Percentiles rank a stretch among this genome's conserved stretches.
Evolutionary conservation across 768 basidiomycete genomes (phyloP).

Genomic region (Lentinula edodes): DNA sequence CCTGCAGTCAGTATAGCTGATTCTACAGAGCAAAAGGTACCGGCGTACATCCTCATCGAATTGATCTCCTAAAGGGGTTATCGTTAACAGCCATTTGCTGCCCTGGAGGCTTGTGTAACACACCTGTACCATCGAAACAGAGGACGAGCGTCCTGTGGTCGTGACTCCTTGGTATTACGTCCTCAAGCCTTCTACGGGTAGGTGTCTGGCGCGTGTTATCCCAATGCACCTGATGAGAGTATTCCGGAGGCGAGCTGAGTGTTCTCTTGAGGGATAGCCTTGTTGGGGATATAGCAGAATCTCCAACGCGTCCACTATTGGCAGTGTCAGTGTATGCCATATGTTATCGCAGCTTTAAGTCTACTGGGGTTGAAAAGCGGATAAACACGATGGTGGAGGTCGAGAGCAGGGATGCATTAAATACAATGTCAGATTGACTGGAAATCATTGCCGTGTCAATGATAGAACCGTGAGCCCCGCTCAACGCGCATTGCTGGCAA

Average conservation of each 20-base stretch:
- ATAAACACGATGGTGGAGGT: background rate
- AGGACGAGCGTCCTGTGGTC: slow-evolving; percentile 8
- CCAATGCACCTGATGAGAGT: slow-evolving; percentile 1
- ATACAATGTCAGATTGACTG: background rate
- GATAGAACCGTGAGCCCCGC: background rate
- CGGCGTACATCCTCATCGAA: slow-evolving; percentile 1
- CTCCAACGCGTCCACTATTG: background rate
- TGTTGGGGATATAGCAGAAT: background rate
- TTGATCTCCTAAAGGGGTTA: background rate
- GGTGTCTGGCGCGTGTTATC: background rate
- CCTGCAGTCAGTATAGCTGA: background rate
- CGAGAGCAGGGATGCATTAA: background rate
- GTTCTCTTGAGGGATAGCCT: background rate
- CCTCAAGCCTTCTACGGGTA: background rate
- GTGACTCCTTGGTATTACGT: slow-evolving; percentile 8
- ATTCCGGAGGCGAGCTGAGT: slow-evolving; percentile 3
- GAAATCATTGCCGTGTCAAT: background rate
- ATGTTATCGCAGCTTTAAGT: background rate
- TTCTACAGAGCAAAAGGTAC: background rate
- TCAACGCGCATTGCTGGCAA: background rate
- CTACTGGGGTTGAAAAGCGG: background rate
- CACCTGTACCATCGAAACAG: slow-evolving; percentile 6
- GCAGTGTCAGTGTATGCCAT: background rate
- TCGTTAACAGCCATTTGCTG: too few relatives aligned
- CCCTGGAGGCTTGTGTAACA: background rate